Evolutionary conservation across 164 flowering plant species (phyloP).

Genomic region (Brasenia schreberi): DNA sequence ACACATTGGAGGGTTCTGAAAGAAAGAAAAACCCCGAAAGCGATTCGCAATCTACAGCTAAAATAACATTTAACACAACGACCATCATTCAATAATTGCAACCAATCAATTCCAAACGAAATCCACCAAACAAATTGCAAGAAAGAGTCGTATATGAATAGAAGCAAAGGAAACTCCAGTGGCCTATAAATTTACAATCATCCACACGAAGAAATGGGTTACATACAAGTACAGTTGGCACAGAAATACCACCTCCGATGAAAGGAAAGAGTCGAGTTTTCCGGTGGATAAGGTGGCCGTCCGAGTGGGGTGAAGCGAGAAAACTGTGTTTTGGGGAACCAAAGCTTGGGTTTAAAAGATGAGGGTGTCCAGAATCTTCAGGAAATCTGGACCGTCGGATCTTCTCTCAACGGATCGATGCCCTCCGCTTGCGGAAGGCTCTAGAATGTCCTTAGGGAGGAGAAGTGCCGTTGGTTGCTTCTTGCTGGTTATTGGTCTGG

Average conservation of each 20-base stretch:
- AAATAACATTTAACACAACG: no score
- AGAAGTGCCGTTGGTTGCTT: neutral
- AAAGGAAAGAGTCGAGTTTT: constrained; percentile 1
- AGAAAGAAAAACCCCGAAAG: neutral
- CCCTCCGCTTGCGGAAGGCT: constrained; percentile 9
- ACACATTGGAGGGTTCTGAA: neutral
- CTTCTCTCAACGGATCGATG: neutral
- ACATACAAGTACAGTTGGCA: neutral
- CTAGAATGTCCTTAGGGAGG: constrained; percentile 10
- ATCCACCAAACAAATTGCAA: no score
- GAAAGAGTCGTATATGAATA: no score
- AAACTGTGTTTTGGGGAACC: neutral
- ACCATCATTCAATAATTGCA: no score
- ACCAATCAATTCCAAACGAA: no score
- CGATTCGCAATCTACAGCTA: neutral
- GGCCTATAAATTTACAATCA: neutral
- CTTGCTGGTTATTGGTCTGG: neutral
- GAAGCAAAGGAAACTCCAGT: neutral
- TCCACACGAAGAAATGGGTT: neutral
- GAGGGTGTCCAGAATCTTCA: constrained; percentile 12
- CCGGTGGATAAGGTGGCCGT: constrained; percentile 11
- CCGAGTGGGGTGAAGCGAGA: neutral
- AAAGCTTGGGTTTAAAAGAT: constrained; percentile 8
- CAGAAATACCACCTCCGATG: neutral
- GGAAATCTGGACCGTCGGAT: constrained; percentile 14